Evolutionary conservation across 2,329 filamentous ascomycete species (phyloP), one percentile per base, ranked within the genome.

Genomic region (Xylaria sp.): DNA sequence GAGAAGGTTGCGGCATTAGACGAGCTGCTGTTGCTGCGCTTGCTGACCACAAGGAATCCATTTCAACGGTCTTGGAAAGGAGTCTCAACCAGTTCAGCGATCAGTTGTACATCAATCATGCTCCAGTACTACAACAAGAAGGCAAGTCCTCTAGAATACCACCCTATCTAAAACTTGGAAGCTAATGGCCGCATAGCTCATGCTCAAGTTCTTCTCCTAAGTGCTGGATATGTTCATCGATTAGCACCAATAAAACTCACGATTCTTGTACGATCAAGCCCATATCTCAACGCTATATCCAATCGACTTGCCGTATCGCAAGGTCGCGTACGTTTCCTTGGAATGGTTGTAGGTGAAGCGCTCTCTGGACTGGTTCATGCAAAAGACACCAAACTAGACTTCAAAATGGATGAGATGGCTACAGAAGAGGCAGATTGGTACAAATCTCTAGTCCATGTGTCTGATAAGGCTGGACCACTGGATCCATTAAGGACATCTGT

Each of bases 91-190:
- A 91, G 58, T 97, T 98, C 79, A 93, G 93, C 0, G 94, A 98
- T 75, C 89, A 92, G 59, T 83, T 98, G 12, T 97, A 94, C 76
- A 94, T 98, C 74, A 92, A 89, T 67, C 94, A 98, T 80, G 89
- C 92, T 0, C 91, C 94, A 5, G 88, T 92, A n/a, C 78, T 96
- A 48, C 92, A 94, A 76, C 96, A 99, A 85, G 93, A 98, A 86
- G 91, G 94, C 92, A 81, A 74, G 81, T 77, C n/a, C 13, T 18
- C 4, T 1, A 15, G n/a, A n/a, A 23, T 28, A 0, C 4, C n/a
- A 37, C 18, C 13, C 51, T 37, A n/a, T 15, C 50, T 8, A 41
- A 31, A n/a, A 3, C 7, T 25, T 5, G 0, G 28, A 39, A 8
- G 60, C 57, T 71, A 65, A 72, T 78, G 65, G 25, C 7, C 10